These are phyloP conservation scores for Dothideomycetes sp. DNA, from an alignment of 2,329 filamentous ascomycete species.

Conservation along the genomic window DNA sequence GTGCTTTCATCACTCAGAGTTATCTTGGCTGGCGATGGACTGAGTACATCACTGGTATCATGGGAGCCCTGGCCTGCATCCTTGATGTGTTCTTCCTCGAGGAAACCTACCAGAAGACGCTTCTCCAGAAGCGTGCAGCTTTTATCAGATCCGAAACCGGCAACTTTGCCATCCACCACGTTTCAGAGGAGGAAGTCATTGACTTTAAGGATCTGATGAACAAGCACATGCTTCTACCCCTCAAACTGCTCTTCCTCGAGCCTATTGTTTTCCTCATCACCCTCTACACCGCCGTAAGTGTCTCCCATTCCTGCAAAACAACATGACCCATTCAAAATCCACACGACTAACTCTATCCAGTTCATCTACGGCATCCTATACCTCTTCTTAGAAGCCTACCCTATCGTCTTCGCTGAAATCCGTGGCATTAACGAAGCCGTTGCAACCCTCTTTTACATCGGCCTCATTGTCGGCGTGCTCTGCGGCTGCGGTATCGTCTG, in stretches of 20 bases:
- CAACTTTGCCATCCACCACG: slow-evolving; percentile 60
- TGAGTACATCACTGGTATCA: slow-evolving; percentile 18
- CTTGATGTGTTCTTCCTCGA: background rate
- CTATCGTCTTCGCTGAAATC: slow-evolving; percentile 18
- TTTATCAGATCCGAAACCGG: slow-evolving; percentile 47
- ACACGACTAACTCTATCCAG: slow-evolving; percentile 18
- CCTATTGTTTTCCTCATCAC: slow-evolving; percentile 63
- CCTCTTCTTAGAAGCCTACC: slow-evolving; percentile 19
- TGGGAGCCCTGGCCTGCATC: background rate
- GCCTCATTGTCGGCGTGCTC: slow-evolving; percentile 19
- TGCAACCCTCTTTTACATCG: slow-evolving; percentile 16
- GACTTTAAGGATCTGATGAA: slow-evolving; percentile 48
- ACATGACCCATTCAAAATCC: too few relatives aligned
- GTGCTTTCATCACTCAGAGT: background rate
- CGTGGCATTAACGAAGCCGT: slow-evolving; percentile 17
- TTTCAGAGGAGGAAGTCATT: slow-evolving; percentile 60
- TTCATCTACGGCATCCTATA: slow-evolving; percentile 19
- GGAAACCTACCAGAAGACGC: slow-evolving; percentile 50
- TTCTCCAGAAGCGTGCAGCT: slow-evolving; percentile 51
- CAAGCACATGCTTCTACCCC: slow-evolving; percentile 57
- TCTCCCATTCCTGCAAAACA: too few relatives aligned
- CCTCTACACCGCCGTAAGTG: slow-evolving; percentile 24
- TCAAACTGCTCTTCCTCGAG: slow-evolving; percentile 50
- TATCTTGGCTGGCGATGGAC: slow-evolving; percentile 38
- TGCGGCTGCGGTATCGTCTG: slow-evolving; percentile 16